Percentiles rank a stretch among this genome's conserved stretches.
phyloP scores from a whole-genome alignment of 1,139 yeast genomes.

The Casaregolazyma suthepensis region DNA sequence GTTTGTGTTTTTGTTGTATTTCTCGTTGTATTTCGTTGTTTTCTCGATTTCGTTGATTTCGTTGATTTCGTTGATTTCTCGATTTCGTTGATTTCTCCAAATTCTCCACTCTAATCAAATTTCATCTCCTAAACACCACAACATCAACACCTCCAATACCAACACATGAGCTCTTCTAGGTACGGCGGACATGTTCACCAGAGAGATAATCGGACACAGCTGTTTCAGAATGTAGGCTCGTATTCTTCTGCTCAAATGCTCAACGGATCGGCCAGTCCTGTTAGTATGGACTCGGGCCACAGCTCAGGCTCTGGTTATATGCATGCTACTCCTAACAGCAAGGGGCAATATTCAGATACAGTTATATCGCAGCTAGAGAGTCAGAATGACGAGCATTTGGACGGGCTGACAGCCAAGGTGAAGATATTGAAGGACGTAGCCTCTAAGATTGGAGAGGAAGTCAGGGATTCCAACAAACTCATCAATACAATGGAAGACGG shows the following conservation, averaged over 20 bases:
- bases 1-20: no score
- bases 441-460: slow-evolving; percentile 75
- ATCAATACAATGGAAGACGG: slow-evolving; percentile 49
- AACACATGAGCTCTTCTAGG: slow-evolving; percentile 18
- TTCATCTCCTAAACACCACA: not conserved
- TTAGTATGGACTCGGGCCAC: slow-evolving; percentile 8
- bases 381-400: slow-evolving; percentile 75
- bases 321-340: slow-evolving; percentile 40
- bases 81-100: not conserved
- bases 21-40: no score
- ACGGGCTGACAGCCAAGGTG: slow-evolving; percentile 64
- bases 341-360: slow-evolving; percentile 39
- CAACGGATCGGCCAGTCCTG: slow-evolving; percentile 13
- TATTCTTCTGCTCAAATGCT: slow-evolving; percentile 25
- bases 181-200: slow-evolving; percentile 29
- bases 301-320: slow-evolving; percentile 34
- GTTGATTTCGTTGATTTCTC: not conserved
- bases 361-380: slow-evolving; percentile 68
- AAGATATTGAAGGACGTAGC: slow-evolving; percentile 66
- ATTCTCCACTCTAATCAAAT: not conserved
- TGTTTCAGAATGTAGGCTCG: slow-evolving; percentile 30
- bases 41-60: not conserved
- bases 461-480: slow-evolving; percentile 62
- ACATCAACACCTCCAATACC: not conserved
- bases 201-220: slow-evolving; percentile 33